A percentile compares a stretch with the other conserved stretches of the same genome.
Conservation (phyloP, 768 basidiomycete genomes). For the Hydnomerulius pinastri region DNA sequence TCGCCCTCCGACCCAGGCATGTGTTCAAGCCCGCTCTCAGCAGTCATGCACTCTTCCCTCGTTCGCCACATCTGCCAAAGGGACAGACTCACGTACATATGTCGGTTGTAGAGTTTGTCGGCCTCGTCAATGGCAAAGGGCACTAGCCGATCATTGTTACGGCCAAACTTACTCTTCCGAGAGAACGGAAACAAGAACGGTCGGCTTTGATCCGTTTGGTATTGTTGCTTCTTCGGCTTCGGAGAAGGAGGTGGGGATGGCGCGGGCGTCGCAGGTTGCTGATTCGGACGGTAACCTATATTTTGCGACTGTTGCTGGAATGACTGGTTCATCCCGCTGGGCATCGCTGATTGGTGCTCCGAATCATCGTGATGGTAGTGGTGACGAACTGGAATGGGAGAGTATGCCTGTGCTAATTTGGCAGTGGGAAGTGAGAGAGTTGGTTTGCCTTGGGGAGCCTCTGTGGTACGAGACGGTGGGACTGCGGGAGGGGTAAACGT, state of each 20-base stretch:
- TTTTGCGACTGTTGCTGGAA: conserved; percentile 37
- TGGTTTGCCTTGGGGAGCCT: conserved; percentile 30
- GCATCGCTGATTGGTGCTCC: conserved; percentile 50
- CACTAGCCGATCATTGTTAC: conserved; percentile 66
- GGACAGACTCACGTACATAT: conserved; percentile 88
- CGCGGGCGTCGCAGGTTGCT: conserved; percentile 85
- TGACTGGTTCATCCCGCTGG: conserved; percentile 34
- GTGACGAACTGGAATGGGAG: conserved; percentile 90
- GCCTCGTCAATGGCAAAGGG: conserved; percentile 97
- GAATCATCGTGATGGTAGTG: conserved; percentile 89
- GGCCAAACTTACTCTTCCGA: conserved; percentile 48
- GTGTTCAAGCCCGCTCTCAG: conserved; percentile 87
- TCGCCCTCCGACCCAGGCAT: conserved; percentile 70
- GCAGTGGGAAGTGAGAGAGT: conserved; percentile 43
- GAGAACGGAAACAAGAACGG: conserved; percentile 98
- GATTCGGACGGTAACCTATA: conserved; percentile 37
- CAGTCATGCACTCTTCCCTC: conserved; percentile 91
- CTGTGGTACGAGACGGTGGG: conserved; percentile 35
- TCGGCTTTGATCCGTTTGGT: conserved; percentile 92
- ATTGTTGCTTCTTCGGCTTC: conserved; percentile 98
- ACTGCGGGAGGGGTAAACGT: conserved; percentile 75
- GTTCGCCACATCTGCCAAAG: conserved; percentile 95
- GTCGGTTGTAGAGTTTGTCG: conserved; percentile 82
- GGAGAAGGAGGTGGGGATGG: conserved; percentile 82
- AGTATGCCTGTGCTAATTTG: conserved; percentile 86